Conservation (phyloP, 139 green algal genomes). For the Picochlorum sp. region DNA sequence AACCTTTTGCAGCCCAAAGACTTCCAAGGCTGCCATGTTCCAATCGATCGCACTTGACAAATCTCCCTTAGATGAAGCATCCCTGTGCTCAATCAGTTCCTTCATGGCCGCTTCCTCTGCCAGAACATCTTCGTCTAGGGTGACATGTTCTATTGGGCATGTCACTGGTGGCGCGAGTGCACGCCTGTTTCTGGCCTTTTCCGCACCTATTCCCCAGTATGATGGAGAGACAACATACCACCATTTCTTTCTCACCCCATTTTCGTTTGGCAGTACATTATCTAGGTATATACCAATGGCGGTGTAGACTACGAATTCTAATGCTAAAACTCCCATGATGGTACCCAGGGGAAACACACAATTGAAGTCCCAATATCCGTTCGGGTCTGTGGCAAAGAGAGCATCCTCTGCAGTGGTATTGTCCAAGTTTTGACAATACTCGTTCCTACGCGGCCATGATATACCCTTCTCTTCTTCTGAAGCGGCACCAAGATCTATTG, state of each 20-base stretch:
- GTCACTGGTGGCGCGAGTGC: neutral
- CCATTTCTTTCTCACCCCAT: constrained; percentile 27
- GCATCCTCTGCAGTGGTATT: neutral
- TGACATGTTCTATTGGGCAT: neutral
- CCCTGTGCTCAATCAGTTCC: neutral
- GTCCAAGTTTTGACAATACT: constrained; percentile 27
- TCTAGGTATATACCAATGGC: constrained; percentile 78
- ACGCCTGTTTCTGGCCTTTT: neutral
- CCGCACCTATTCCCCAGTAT: constrained; percentile 46
- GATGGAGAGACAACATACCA: constrained; percentile 47
- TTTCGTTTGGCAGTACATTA: constrained; percentile 79
- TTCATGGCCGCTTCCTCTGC: constrained; percentile 51
- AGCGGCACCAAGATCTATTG: constrained; percentile 56
- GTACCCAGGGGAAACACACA: constrained; percentile 56
- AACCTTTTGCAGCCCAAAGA: constrained; percentile 67
- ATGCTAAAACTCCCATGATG: constrained; percentile 21
- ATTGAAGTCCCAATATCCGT: constrained; percentile 42
- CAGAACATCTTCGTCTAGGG: constrained; percentile 47
- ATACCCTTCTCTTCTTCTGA: constrained; percentile 22
- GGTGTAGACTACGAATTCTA: constrained; percentile 51
- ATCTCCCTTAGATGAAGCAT: no score
- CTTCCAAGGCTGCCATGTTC: constrained; percentile 33
- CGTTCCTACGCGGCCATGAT: constrained; percentile 28
- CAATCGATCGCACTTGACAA: neutral
- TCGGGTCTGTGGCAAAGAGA: constrained; percentile 1